phyloP scores from a whole-genome alignment of 1,284 basidiomycete species.

The Xerocomus cyaneibrunnescens region DNA sequence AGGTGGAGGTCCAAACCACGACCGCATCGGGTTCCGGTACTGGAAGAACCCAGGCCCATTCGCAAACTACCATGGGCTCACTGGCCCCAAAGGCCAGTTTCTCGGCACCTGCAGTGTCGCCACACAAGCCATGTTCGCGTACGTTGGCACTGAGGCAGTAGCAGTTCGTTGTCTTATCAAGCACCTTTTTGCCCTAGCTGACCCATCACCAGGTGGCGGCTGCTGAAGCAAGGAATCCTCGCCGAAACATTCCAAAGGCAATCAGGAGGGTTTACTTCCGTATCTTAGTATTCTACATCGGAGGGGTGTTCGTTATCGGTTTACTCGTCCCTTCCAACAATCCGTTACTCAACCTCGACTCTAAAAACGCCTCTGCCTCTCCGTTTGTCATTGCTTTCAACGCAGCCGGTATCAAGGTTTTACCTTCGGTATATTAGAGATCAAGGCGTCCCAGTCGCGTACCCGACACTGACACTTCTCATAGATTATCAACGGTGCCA shows the following conservation, averaged over 20 bases:
- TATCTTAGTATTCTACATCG: slow-evolving; percentile 53
- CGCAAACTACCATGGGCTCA: slow-evolving; percentile 26
- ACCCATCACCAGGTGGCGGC: slow-evolving; percentile 43
- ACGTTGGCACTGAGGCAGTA: slow-evolving; percentile 59
- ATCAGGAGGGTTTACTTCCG: slow-evolving; percentile 54
- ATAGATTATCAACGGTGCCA: slow-evolving; percentile 62
- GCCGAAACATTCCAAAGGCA: slow-evolving; percentile 40
- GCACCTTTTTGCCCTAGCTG: neutral
- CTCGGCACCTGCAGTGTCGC: slow-evolving; percentile 48
- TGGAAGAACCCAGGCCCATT: slow-evolving; percentile 50
- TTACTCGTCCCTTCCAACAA: slow-evolving; percentile 51
- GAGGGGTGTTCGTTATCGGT: slow-evolving; percentile 49
- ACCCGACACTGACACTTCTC: neutral
- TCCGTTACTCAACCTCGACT: slow-evolving; percentile 34
- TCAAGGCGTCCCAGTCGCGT: neutral
- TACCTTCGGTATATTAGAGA: slow-evolving; percentile 42
- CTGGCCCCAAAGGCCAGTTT: slow-evolving; percentile 40
- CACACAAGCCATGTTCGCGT: slow-evolving; percentile 46
- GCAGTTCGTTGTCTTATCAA: slow-evolving; percentile 33
- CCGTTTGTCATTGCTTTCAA: slow-evolving; percentile 56
- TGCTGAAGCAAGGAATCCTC: slow-evolving; percentile 42
- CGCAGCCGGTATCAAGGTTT: slow-evolving; percentile 49
- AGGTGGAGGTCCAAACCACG: slow-evolving; percentile 42
- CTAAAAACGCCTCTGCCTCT: slow-evolving; percentile 38
- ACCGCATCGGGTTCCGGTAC: slow-evolving; percentile 44